Evolutionary conservation across 768 basidiomycete species (phyloP).

Genomic region (Tricholomella constricta): DNA sequence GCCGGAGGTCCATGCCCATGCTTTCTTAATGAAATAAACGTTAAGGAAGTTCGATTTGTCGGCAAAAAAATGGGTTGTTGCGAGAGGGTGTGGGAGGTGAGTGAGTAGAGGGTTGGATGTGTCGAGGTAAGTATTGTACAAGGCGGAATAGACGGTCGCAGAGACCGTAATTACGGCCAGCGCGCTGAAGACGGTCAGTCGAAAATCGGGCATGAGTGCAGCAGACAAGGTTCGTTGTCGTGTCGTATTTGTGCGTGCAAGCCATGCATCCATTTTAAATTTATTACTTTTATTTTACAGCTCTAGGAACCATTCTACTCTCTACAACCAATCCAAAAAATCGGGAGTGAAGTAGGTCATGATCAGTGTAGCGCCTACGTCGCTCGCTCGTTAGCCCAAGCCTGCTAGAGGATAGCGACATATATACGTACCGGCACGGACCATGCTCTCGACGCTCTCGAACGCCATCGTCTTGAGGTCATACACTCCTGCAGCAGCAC

Average conservation of each 20-base stretch:
- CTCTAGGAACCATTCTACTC: slow-evolving; percentile 3
- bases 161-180: slow-evolving; percentile 50
- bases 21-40: slow-evolving; percentile 82
- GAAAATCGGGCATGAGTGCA: slow-evolving; percentile 23
- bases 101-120: slow-evolving; percentile 79
- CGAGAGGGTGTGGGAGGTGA: slow-evolving; percentile 67
- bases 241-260: not conserved
- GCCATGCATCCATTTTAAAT: not conserved
- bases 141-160: slow-evolving; percentile 68
- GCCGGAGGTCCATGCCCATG: slow-evolving; percentile 88
- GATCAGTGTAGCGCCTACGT: slow-evolving; percentile 81
- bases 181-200: slow-evolving; percentile 35
- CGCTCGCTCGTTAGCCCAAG: not conserved
- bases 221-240: not conserved
- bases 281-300: not conserved
- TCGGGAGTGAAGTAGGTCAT: slow-evolving; percentile 96
- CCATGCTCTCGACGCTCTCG: slow-evolving; percentile 88
- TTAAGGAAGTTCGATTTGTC: slow-evolving; percentile 82
- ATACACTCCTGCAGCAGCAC: slow-evolving; percentile 92
- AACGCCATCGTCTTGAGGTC: slow-evolving; percentile 92
- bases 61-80: slow-evolving; percentile 71
- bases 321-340: slow-evolving; percentile 82
- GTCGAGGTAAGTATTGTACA: slow-evolving; percentile 73
- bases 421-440: slow-evolving; percentile 74
- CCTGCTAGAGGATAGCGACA: not conserved